Evolutionary conservation across 2,329 filamentous ascomycete species (phyloP), one percentile per base, ranked within the genome.

Genomic region (Metarhizium sp.): DNA sequence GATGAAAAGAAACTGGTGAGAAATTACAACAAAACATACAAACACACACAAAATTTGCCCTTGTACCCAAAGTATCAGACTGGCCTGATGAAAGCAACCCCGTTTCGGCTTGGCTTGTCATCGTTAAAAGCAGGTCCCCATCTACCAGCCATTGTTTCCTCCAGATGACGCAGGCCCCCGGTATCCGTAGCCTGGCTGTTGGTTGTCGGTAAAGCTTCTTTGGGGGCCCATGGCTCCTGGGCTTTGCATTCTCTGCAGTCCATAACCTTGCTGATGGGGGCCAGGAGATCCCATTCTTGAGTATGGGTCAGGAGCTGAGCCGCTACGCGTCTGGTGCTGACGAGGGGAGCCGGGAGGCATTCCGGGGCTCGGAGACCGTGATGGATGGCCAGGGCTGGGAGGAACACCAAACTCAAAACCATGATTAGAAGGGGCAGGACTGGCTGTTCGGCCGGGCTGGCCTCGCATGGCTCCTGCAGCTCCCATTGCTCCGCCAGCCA

Each of bases 321-420:
- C 53, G 38, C 50, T 51, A 1, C 57, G 58, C 54, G 57, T 58
- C 25, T 54, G 55, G 25, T 45, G 16, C 38, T 36, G 55, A 29
- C 38, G 54, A 42, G 50, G 56, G 13, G 55, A 38, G 25, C 45
- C 49, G 10, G 50, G 48, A 43, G 36, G 20, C 51, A 55, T 11
- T n/a, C 52, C 50, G 14, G 52, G 52, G 18, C 51, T 50, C 16
- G 25, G 50, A 18, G 54, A 40, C 6, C 45, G 32, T 3, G 46
- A 29, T n/a, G 51, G 47, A 8, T 25, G 18, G 29, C 49, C 54
- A 8, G 53, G 54, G 32, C 55, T 53, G 8, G 57, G 25, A 16
- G 60, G 56, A 18, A 58, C 49, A 42, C 58, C 59, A 46, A 62
- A 56, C 8, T 63, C 58, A 36, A 61, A 60, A 29, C 56, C 57